phyloP scores from a whole-genome alignment of 2,329 filamentous ascomycete genomes.

The Sporothrix schenckii region DNA sequence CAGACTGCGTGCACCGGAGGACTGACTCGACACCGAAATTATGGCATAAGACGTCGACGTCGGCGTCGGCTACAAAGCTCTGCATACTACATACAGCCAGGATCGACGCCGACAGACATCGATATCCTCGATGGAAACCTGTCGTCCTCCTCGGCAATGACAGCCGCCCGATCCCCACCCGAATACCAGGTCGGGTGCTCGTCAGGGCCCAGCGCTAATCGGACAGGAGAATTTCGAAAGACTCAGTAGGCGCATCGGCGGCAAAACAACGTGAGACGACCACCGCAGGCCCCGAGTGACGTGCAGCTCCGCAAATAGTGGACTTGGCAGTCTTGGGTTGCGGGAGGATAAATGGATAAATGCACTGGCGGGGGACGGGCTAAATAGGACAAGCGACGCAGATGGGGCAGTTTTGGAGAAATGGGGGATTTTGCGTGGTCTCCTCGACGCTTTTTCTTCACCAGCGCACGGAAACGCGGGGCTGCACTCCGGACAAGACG shows the following conservation, averaged over 20 bases:
- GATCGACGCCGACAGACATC: background rate
- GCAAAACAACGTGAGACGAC: background rate
- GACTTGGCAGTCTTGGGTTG: slow-evolving; percentile 5
- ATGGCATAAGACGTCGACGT: no score
- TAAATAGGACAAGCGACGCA: slow-evolving; percentile 5
- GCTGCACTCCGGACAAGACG: slow-evolving; percentile 13
- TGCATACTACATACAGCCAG: no score
- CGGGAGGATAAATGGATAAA: slow-evolving; percentile 30
- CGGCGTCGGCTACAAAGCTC: no score
- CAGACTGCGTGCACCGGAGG: no score
- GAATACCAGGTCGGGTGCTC: background rate
- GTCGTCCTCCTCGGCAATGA: background rate
- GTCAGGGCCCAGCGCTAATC: background rate
- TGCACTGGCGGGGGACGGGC: slow-evolving; percentile 13
- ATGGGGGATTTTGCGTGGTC: background rate
- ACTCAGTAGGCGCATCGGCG: no score
- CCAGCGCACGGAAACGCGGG: slow-evolving; percentile 26
- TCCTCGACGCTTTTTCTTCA: background rate
- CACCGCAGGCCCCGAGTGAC: background rate
- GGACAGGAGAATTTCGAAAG: background rate
- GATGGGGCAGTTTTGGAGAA: background rate
- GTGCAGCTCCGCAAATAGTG: slow-evolving; percentile 22
- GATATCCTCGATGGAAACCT: background rate
- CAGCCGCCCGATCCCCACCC: background rate
- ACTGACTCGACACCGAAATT: no score